A percentile compares a stretch with the other conserved stretches of the same genome.
These are phyloP conservation scores for Buddleja alternifolia DNA, from an alignment of 257 asterid genomes.

Conservation along the genomic window DNA sequence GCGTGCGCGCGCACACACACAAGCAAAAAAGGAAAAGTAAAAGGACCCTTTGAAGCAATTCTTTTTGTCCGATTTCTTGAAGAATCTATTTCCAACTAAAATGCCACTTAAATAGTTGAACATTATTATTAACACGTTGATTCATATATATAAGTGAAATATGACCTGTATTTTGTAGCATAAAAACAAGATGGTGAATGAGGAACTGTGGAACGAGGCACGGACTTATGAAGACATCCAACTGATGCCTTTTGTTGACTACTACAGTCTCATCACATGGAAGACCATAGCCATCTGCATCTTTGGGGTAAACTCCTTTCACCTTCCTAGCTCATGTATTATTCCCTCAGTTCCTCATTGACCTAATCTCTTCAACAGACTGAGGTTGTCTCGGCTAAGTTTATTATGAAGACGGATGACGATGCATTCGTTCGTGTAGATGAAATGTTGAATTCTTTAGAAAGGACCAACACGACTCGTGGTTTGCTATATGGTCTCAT, in stretches of 20 bases:
- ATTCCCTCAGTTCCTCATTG: slow-evolving; percentile 40
- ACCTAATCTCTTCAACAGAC: slow-evolving; percentile 70
- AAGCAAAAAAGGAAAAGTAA: too few species aligned
- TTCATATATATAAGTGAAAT: slow-evolving; percentile 13
- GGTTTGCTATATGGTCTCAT: slow-evolving; percentile 96
- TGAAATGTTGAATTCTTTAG: slow-evolving; percentile 73
- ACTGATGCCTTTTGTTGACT: slow-evolving; percentile 95
- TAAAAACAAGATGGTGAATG: slow-evolving; percentile 95
- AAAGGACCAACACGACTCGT: slow-evolving; percentile 46
- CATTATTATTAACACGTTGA: background rate
- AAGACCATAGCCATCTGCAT: slow-evolving; percentile 88
- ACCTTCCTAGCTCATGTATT: slow-evolving; percentile 37
- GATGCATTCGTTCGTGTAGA: slow-evolving; percentile 98
- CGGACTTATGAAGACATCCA: slow-evolving; percentile 84
- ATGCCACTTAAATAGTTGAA: too few species aligned
- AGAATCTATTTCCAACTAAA: background rate
- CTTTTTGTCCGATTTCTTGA: slow-evolving; percentile 8
- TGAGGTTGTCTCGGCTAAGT: slow-evolving; percentile 76
- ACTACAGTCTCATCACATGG: slow-evolving; percentile 91
- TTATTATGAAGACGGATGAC: slow-evolving; percentile 97
- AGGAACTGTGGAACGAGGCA: slow-evolving; percentile 97
- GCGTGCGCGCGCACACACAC: too few species aligned
- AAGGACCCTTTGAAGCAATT: background rate
- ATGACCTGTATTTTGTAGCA: slow-evolving; percentile 57
- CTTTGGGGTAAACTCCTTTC: slow-evolving; percentile 79